phyloP scores from a whole-genome alignment of 2,329 filamentous ascomycete species.

The Macrophomina pseudophaseolina region DNA sequence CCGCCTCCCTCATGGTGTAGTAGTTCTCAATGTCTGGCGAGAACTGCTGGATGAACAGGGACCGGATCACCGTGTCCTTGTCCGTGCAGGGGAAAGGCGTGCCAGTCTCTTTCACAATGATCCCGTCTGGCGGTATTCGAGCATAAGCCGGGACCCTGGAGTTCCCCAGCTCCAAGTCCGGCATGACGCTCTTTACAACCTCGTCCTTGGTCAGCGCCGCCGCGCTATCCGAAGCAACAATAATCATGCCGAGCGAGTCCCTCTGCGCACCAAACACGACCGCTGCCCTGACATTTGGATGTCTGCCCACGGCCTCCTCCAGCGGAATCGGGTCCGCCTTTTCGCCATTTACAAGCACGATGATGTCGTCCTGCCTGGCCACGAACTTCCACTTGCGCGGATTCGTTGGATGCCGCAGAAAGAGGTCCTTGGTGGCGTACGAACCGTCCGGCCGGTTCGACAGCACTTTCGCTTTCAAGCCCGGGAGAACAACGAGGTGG shows the following conservation, averaged over 20 bases:
- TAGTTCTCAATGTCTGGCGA: conserved; percentile 50
- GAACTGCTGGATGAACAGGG: conserved; percentile 55
- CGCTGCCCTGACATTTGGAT: conserved; percentile 55
- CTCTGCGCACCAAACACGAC: conserved; percentile 58
- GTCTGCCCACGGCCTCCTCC: neutral
- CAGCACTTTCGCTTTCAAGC: conserved; percentile 36
- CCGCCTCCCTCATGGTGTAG: conserved; percentile 39
- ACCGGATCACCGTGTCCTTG: conserved; percentile 58
- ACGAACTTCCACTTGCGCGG: conserved; percentile 9
- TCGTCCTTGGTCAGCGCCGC: neutral
- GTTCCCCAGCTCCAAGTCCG: conserved; percentile 4
- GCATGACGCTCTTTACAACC: neutral
- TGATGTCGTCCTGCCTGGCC: neutral
- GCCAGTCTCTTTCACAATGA: neutral
- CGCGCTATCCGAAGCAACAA: neutral
- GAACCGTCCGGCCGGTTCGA: conserved; percentile 48
- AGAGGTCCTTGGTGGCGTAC: conserved; percentile 50
- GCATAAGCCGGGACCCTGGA: conserved; percentile 10
- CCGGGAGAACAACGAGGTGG: conserved; percentile 35
- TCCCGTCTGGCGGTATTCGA: neutral
- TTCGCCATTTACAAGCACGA: conserved; percentile 23
- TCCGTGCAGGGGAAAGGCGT: conserved; percentile 9
- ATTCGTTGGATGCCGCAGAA: neutral
- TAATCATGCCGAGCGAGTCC: conserved; percentile 9
- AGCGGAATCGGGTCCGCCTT: conserved; percentile 19